A percentile compares a stretch with the other conserved stretches of the same genome.
These are phyloP conservation scores for Chytriomyces sp. DNA, from an alignment of 192 early-diverging fungal genomes.

Conservation along the genomic window DNA sequence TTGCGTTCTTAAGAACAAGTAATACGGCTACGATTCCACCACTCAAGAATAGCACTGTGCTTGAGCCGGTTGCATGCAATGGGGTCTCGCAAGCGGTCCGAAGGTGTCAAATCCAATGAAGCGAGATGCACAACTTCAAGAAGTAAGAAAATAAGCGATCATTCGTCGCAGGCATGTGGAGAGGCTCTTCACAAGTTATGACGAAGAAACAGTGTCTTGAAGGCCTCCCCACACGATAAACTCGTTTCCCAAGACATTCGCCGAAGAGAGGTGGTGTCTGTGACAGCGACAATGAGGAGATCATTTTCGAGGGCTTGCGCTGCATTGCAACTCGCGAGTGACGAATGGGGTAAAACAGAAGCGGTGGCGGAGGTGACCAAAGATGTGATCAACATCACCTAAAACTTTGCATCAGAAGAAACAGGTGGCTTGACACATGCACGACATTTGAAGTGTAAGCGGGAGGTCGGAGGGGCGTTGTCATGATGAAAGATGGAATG, in stretches of 20 bases:
- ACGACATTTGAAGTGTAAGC: no score
- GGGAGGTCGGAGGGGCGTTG: no score
- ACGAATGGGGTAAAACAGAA: constrained; percentile 36
- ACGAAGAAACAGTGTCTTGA: constrained; percentile 26
- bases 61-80: no score
- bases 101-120: no score
- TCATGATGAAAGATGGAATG: no score
- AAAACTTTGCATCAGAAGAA: constrained; percentile 21
- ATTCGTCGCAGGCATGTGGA: background rate
- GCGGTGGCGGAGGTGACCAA: constrained; percentile 14
- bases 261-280: constrained; percentile 26
- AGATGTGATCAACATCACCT: constrained; percentile 1
- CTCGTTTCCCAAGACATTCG: constrained; percentile 36
- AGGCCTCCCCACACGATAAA: constrained; percentile 52
- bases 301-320: constrained; percentile 35
- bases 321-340: constrained; percentile 48
- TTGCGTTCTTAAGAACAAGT: no score
- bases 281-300: constrained; percentile 22
- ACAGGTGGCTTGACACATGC: background rate
- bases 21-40: no score
- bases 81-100: no score
- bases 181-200: background rate
- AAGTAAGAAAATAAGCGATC: background rate
- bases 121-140: background rate
- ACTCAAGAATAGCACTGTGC: no score